These are phyloP conservation scores for Saturnispora silvae DNA, from an alignment of 805 yeast genomes.

Conservation along the genomic window DNA sequence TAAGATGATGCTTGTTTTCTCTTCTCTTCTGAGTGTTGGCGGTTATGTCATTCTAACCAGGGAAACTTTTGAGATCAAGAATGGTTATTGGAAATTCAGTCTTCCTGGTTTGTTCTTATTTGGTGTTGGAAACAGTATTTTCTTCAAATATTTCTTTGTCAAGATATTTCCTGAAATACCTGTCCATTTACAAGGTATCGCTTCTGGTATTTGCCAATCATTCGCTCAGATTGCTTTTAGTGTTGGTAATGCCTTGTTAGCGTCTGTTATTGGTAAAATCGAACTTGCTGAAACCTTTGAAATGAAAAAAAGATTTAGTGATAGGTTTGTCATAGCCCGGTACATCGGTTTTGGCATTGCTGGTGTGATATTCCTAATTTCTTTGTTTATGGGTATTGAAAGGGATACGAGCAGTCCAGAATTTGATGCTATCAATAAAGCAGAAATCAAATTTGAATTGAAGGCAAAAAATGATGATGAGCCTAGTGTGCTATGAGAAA, in stretches of 20 bases:
- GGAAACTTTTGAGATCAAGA: conserved; percentile 9
- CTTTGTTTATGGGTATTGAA: not conserved
- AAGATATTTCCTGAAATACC: conserved; percentile 21
- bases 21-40: conserved; percentile 10
- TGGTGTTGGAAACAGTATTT: conserved; percentile 20
- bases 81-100: conserved; percentile 20
- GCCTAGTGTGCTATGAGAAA: no score
- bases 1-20: conserved; percentile 12
- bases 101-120: conserved; percentile 17
- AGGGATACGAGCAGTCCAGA: no score
- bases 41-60: conserved; percentile 15
- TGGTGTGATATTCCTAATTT: not conserved
- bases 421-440: no score
- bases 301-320: conserved; percentile 1
- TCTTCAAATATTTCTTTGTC: conserved; percentile 26
- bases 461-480: no score
- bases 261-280: conserved; percentile 12
- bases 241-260: conserved; percentile 13
- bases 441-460: no score
- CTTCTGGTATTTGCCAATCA: conserved; percentile 13
- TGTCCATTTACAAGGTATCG: conserved; percentile 15
- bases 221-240: conserved; percentile 13
- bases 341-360: conserved; percentile 1
- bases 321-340: conserved; percentile 2
- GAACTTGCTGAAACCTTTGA: conserved; percentile 1